These are phyloP conservation scores for Symmetrospora coprosmae DNA, from an alignment of 768 basidiomycete species.

Conservation along the genomic window DNA sequence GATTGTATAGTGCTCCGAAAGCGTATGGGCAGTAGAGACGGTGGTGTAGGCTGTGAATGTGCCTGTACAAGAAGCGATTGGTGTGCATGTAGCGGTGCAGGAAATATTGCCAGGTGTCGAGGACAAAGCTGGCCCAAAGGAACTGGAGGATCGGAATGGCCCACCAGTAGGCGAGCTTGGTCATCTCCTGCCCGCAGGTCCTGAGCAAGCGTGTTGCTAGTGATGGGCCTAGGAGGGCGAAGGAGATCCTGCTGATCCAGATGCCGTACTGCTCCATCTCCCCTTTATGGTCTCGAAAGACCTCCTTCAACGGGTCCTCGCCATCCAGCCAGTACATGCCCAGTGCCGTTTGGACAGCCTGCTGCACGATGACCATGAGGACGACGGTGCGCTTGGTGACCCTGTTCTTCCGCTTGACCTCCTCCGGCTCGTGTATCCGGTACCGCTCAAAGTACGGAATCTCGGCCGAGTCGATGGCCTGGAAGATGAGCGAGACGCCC, in stretches of 20 bases:
- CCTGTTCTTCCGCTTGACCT: slow-evolving; percentile 59
- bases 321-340: slow-evolving; percentile 56
- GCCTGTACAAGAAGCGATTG: slow-evolving; percentile 77
- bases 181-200: slow-evolving; percentile 22
- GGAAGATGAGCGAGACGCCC: slow-evolving; percentile 63
- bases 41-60: slow-evolving; percentile 88
- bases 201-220: slow-evolving; percentile 1
- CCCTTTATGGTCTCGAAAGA: slow-evolving; percentile 34
- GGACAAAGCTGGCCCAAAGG: slow-evolving; percentile 62
- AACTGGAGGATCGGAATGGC: slow-evolving; percentile 60
- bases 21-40: slow-evolving; percentile 92
- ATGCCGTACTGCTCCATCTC: slow-evolving; percentile 29
- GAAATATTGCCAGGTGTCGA: slow-evolving; percentile 98
- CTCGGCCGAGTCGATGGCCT: slow-evolving; percentile 58
- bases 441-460: slow-evolving; percentile 60
- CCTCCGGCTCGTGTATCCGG: slow-evolving; percentile 73
- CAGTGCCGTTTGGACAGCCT: slow-evolving; percentile 62
- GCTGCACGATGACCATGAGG: slow-evolving; percentile 69
- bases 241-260: neutral
- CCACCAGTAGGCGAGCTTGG: slow-evolving; percentile 69
- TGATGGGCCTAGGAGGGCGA: slow-evolving; percentile 18
- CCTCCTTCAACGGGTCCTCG: slow-evolving; percentile 30
- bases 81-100: slow-evolving; percentile 81
- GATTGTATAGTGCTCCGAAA: slow-evolving; percentile 92
- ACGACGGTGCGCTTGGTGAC: slow-evolving; percentile 60